A percentile compares a stretch with the other conserved stretches of the same genome.
phyloP scores from a whole-genome alignment of 441 rosid genomes.

The Erodium trifolium region DNA sequence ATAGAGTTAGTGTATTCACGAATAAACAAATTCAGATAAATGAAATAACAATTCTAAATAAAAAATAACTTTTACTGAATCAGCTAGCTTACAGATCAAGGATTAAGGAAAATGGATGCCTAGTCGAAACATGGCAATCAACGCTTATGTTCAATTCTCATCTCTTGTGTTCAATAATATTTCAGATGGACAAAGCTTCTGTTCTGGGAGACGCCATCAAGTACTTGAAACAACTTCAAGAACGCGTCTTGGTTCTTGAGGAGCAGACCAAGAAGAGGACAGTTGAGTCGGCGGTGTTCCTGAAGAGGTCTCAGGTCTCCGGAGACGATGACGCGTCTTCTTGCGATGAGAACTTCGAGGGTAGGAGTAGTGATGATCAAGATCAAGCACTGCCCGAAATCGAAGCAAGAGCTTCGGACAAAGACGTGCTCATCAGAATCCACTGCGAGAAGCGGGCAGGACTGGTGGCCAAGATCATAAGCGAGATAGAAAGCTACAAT shows the following conservation, averaged over 20 bases:
- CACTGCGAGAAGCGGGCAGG: slow-evolving; percentile 56
- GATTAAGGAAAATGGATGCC: too few species aligned
- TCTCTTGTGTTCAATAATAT: not conserved
- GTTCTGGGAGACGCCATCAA: slow-evolving; percentile 50
- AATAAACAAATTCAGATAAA: too few species aligned
- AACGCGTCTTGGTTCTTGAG: slow-evolving; percentile 34
- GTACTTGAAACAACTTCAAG: slow-evolving; percentile 51
- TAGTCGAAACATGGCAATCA: too few species aligned
- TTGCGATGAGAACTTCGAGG: slow-evolving; percentile 31
- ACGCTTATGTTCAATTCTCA: not conserved
- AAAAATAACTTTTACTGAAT: too few species aligned
- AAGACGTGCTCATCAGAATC: slow-evolving; percentile 59
- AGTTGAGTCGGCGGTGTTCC: slow-evolving; percentile 53
- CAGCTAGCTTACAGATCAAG: too few species aligned
- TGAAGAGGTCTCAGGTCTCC: slow-evolving; percentile 39
- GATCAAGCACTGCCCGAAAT: slow-evolving; percentile 53
- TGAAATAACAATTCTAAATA: too few species aligned
- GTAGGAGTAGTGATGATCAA: too few species aligned
- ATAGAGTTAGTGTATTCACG: too few species aligned
- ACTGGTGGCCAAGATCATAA: slow-evolving; percentile 34
- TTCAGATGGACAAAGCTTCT: slow-evolving; percentile 59
- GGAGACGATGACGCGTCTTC: slow-evolving; percentile 40
- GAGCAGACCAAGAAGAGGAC: slow-evolving; percentile 41
- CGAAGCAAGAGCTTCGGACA: slow-evolving; percentile 58
- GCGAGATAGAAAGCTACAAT: slow-evolving; percentile 42